Evolutionary conservation across 352 stramenopile species (phyloP), one percentile per base, ranked within the genome.

Genomic region (Phytophthora pseudosyringae): DNA sequence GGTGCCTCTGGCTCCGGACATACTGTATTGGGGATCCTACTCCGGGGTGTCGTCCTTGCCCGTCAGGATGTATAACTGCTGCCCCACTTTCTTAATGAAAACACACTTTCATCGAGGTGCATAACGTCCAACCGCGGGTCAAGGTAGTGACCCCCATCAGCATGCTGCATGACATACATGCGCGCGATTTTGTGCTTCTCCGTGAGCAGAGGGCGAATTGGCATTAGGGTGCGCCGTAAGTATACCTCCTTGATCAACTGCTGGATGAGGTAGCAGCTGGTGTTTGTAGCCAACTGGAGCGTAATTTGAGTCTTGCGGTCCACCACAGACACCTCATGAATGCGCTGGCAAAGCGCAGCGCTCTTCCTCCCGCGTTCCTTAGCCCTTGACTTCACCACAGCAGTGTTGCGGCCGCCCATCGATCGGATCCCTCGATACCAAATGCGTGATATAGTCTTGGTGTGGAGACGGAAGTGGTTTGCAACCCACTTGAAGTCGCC

Each of bases 51-150:
- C 43, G 15, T 62, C 54, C 9, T 54, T 53, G 13, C 54, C 54
- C 3, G 54, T 62, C 6, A 62, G 11, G 2, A 62, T 15, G 43
- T 62, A 62, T 4, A 61, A 18, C 5, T 28, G 29, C 31, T 39
- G n/a, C 5, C 29, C 29, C 10, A 62, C 5, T 12, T 62, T 53
- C 43, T 54, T 54, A 2, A 62, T 13, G 33, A 54, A 60, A n/a
- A 54, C 48, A 43, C 53, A 54, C 18, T 62, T 62, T 62, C 43
- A n/a, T 62, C 25, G 5, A 57, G 43, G 11, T 62, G 32, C 2
- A 62, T 43, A 9, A 54, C 32, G 33, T 62, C 33, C 2, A 38
- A 44, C 32, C 47, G 15, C 3, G 39, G 29, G 25, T 51, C 39
- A 12, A 62, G 38, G 21, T 11, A 21, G 21, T 33, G 32, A 0